These are phyloP conservation scores for Rhodotorula graminis DNA, from an alignment of 768 basidiomycete genomes.

Conservation along the genomic window DNA sequence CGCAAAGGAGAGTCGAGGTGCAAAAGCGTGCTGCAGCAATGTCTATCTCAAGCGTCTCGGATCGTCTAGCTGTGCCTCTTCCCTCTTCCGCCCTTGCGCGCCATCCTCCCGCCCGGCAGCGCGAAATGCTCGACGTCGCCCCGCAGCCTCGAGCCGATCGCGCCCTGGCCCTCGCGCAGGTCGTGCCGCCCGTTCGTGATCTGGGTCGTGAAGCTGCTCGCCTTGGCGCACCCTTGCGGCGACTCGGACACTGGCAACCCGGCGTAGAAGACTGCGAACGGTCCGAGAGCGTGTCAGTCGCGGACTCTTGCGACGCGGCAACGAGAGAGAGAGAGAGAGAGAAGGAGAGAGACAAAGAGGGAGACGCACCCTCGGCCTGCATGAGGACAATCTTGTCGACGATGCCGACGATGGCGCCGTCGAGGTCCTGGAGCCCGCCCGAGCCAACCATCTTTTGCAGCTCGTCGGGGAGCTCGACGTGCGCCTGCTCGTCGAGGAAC, in stretches of 20 bases:
- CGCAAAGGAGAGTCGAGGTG: no score
- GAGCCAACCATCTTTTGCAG: conserved; percentile 21
- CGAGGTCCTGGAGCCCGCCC: conserved; percentile 45
- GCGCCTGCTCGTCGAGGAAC: conserved; percentile 45
- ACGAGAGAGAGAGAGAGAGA: not conserved
- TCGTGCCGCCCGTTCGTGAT: conserved; percentile 51
- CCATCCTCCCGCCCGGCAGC: not conserved
- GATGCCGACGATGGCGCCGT: conserved; percentile 55
- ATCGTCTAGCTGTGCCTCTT: not conserved
- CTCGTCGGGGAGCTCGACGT: conserved; percentile 32
- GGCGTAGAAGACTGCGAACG: conserved; percentile 13
- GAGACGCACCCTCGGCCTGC: conserved; percentile 46
- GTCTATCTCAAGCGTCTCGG: not conserved
- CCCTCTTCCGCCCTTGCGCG: not conserved
- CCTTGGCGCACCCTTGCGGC: not conserved
- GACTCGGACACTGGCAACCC: conserved; percentile 12
- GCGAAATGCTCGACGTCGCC: conserved; percentile 17
- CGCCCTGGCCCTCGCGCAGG: conserved; percentile 3
- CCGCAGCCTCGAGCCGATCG: conserved; percentile 1
- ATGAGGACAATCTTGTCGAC: conserved; percentile 56
- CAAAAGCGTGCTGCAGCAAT: no score
- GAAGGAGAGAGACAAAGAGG: not conserved
- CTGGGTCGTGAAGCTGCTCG: conserved; percentile 56
- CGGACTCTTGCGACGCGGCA: not conserved
- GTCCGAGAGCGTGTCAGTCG: not conserved